Base-by-base conservation (phyloP, 108 stramenopile genomes). In the Skeletonema grethae region DNA sequence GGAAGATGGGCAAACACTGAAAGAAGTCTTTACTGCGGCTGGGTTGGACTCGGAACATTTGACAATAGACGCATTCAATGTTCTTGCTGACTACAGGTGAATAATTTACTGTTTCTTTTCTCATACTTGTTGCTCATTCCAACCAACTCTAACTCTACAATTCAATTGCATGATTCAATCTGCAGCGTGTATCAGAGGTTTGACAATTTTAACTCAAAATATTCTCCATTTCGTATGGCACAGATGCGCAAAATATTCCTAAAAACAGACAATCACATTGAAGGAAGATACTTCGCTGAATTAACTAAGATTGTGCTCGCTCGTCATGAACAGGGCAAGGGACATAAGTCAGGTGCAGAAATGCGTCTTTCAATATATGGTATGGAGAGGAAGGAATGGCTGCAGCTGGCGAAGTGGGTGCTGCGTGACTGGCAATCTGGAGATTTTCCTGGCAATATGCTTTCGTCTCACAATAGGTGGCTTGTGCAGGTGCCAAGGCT, bases 121-220 rank as follows among this genome's bases (percentile, higher is more conserved):
- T n/a, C 11, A 10, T 15, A 11, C 41, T 43, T 43, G 15, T 43
- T 4, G 41, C 4, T 15, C n/a, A n/a, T 20, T 24, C 50, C 22
- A 24, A 3, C 22, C 50, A 53, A n/a, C 20, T 53, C 50, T 22
- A 48, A 53, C 22, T 48, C 46, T n/a, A 53, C 8, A 15, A 53
- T 53, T 53, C 50, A 24, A 22, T 9, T 8, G 8, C 2, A 7
- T 53, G 46, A 24, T 24, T 53, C 50, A 53, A 53, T 53, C 18
- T 53, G 22, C 8, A 97, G 95, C 11, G 91, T 94, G 18, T 99
- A 99, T 82, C 98, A 98, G 57, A 82, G 98, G 36, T 99, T 99
- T 83, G 99, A 99, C 76, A 97, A 99, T 60, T 99, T 99, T 84
- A 99, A 99, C 84, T 72, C 85, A 46, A 99, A 99, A 79, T 99